Conservation (phyloP, 2,329 filamentous ascomycete species). For the Drechslerella dactyloides region DNA sequence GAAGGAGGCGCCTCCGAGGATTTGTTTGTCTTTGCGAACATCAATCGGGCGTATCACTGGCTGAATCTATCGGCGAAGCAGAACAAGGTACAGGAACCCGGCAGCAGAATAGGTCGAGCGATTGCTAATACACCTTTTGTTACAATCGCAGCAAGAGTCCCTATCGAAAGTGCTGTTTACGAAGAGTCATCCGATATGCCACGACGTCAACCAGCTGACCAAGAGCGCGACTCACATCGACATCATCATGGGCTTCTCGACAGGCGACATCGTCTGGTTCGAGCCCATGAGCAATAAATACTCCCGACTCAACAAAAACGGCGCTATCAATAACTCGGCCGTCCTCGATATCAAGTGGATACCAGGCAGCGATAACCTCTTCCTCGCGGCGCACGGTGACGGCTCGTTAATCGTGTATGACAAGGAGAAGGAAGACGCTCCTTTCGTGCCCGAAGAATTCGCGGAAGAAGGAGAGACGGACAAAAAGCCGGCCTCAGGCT, state of each 20-base stretch:
- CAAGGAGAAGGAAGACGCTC: slow-evolving; percentile 91
- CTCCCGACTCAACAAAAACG: slow-evolving; percentile 94
- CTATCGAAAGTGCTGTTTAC: slow-evolving; percentile 96
- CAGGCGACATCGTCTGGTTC: slow-evolving; percentile 97
- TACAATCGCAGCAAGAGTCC: slow-evolving; percentile 73
- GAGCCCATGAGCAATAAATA: slow-evolving; percentile 97
- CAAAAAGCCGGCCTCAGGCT: slow-evolving; percentile 37
- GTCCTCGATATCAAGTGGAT: slow-evolving; percentile 91
- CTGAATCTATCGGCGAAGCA: slow-evolving; percentile 77
- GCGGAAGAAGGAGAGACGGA: slow-evolving; percentile 53
- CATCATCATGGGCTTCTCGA: slow-evolving; percentile 92
- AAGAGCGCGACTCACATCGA: slow-evolving; percentile 83
- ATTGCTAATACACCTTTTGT: background rate
- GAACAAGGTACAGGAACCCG: slow-evolving; percentile 64
- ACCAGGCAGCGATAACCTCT: slow-evolving; percentile 89
- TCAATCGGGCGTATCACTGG: slow-evolving; percentile 96
- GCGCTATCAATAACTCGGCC: slow-evolving; percentile 82
- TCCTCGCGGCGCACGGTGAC: slow-evolving; percentile 90
- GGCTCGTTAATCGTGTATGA: slow-evolving; percentile 92
- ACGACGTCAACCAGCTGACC: slow-evolving; percentile 85
- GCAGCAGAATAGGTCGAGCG: background rate
- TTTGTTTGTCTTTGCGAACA: slow-evolving; percentile 89
- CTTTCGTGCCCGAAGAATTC: slow-evolving; percentile 72
- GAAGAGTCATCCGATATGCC: slow-evolving; percentile 91
- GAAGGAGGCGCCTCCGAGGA: slow-evolving; percentile 76